Evolutionary conservation across 805 yeast genomes (phyloP), one percentile per base, ranked within the genome.

Genomic region (Lipomyces orientalis): DNA sequence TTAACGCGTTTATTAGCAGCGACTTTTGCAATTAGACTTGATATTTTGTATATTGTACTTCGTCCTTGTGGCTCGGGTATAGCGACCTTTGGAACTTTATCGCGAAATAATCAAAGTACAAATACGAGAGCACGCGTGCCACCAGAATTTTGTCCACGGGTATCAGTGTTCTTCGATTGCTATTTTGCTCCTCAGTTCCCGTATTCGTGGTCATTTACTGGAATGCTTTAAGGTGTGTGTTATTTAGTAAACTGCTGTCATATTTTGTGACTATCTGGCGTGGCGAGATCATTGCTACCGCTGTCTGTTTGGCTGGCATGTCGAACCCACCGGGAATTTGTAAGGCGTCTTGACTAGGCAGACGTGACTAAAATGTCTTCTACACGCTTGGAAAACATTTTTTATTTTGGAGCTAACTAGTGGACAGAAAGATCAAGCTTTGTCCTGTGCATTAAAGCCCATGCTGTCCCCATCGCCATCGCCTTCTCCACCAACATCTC

Each of bases 401-500:
- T 14, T 16, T 12, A 16, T 43, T 35, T 10, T 16, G 57, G 14
- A 54, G 19, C 37, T 54, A 54, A 31, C 37, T 9, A 4, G 16
- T 31, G 37, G 19, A 54, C 34, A 34, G 57, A 34, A 54, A 54
- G 37, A 54, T 54, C 33, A n/a, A 19, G 22, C n/a, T 54, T 8
- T 10, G n/a, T 54, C 7, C n/a, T 54, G 34, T 54, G n/a, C 8
- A 54, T 31, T 31, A 54, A n/a, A 16, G 37, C 57, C 19, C 10
- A 54, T 31, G 34, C n/a, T 54, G 57, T 31, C 57, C n/a, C 57
- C 57, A 7, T 54, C 57, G 37, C 37, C 9, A 7, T 31, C 34
- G 6, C 57, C 37, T 31, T 54, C 57, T 6, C 57, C 57, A 31
- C 37, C 57, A n/a, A 34, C 16, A n/a, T 54, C 57, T 54, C 37